A percentile compares a stretch with the other conserved stretches of the same genome.
Conservation (phyloP, 768 basidiomycete genomes). For the Hypholoma fasciculare region DNA sequence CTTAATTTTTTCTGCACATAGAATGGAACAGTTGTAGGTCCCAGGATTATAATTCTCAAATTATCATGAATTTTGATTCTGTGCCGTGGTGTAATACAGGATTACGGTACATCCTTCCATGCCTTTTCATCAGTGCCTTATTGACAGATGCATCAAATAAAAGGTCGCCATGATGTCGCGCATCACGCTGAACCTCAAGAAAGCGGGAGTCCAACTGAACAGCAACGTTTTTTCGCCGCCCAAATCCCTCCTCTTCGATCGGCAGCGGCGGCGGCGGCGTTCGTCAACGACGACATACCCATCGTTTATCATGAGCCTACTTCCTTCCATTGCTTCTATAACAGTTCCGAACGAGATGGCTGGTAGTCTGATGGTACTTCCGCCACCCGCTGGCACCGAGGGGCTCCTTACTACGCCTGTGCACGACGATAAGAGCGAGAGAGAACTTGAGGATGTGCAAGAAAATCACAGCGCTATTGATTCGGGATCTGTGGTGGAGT, state of each 20-base stretch:
- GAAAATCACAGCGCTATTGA: no score
- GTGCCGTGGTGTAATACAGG: not conserved
- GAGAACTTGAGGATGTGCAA: no score
- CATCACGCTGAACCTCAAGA: conserved; percentile 62
- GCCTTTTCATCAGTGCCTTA: no score
- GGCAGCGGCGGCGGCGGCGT: conserved; percentile 4
- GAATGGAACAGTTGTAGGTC: conserved; percentile 38
- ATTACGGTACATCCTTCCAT: not conserved
- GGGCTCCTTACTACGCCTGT: no score
- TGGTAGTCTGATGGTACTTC: not conserved
- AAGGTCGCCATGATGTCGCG: conserved; percentile 66
- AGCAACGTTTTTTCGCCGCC: conserved; percentile 10
- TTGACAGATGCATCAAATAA: not conserved
- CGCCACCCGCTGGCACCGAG: not conserved
- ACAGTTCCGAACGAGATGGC: not conserved
- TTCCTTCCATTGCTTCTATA: conserved; percentile 4
- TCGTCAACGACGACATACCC: conserved; percentile 4
- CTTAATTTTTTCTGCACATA: conserved; percentile 8
- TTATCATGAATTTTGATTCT: not conserved
- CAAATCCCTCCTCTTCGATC: conserved; percentile 19
- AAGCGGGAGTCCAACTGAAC: conserved; percentile 26
- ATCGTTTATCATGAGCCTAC: conserved; percentile 7
- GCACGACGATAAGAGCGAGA: no score
- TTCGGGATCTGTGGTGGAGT: no score
- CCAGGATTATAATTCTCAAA: not conserved